Conservation (phyloP, 306 rosid species). For the Dalbergia cultrata region DNA sequence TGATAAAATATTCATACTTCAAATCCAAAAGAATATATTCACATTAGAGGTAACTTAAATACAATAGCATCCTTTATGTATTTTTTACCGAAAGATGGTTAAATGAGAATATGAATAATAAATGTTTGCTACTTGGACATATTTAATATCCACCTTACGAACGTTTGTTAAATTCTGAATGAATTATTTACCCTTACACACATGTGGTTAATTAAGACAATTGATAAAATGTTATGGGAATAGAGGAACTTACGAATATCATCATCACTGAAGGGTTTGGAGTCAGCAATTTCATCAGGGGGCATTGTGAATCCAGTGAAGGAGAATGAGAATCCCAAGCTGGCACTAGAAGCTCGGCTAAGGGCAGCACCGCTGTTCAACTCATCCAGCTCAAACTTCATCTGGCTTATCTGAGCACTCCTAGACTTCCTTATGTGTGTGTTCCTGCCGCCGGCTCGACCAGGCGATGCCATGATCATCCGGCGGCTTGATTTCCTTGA, state of each 20-base stretch:
- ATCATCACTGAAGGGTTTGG: conserved; percentile 90
- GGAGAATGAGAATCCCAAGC: conserved; percentile 92
- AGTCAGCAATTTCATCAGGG: conserved; percentile 82
- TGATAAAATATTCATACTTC: no score
- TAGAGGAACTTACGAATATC: conserved; percentile 70
- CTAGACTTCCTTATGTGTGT: conserved; percentile 87
- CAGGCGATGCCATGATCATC: conserved; percentile 67
- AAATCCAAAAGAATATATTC: no score
- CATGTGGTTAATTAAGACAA: neutral
- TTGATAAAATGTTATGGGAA: neutral
- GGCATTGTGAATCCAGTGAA: conserved; percentile 94
- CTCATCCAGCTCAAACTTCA: conserved; percentile 83
- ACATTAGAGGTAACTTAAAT: no score
- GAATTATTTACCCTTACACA: neutral
- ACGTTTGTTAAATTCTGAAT: neutral
- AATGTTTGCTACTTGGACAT: neutral
- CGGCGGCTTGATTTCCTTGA: conserved; percentile 85
- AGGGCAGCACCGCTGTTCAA: conserved; percentile 82
- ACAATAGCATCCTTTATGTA: no score
- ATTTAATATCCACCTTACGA: neutral
- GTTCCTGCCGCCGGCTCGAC: conserved; percentile 61
- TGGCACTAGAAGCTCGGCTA: conserved; percentile 97
- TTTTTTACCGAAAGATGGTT: no score
- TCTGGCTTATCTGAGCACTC: conserved; percentile 71
- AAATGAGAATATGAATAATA: neutral